Base-by-base conservation (phyloP, 306 rosid genomes). In the Prunus padus region DNA sequence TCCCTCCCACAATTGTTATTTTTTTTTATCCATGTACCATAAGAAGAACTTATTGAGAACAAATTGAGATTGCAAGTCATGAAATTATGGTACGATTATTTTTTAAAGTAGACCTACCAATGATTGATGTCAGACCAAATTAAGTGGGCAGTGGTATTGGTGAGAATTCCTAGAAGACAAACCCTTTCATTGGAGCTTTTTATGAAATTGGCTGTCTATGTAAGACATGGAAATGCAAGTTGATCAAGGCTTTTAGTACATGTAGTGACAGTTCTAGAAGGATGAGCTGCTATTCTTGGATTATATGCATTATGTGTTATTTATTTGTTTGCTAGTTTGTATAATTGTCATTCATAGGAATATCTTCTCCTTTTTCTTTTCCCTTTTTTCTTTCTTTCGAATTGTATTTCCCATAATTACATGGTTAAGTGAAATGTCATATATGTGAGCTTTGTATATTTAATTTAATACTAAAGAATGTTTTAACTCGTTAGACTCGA, bases 51-150 rank as follows among this genome's bases (percentile, higher is more conserved):
- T 3, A 6, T 42, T 42, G 9, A 42, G 46, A 11, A 11, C 15
- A 46, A 11, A 11, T 11, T 46, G 15, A 46, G 15, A 11, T 46
- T 46, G 51, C 51, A 23, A 14, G 3, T 25, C 49, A 67, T 31
- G 57, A 8, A 46, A 46, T 46, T 33, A 33, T 33, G 4, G 40
- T 33, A 6, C 6, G 6, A 33, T 33, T 33, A 33, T 33, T 33
- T 33, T 23, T 18, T 19, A 14, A 4, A 72, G 71, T 81, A 77
- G 64, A 76, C 57, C 67, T 26, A 63, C 74, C 79, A 80, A 88
- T 88, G 75, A 86, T 82, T 78, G 86, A 54, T 61, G 80, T 69
- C 81, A 74, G 71, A 54, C 33, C 59, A 31, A 28, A 40, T 4
- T 33, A 33, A 33, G 40, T 33, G 40, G 76, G 71, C 44, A 74